These are phyloP conservation scores for Aegilops speltoides DNA, from an alignment of 176 grass and related monocot genomes.

Conservation along the genomic window DNA sequence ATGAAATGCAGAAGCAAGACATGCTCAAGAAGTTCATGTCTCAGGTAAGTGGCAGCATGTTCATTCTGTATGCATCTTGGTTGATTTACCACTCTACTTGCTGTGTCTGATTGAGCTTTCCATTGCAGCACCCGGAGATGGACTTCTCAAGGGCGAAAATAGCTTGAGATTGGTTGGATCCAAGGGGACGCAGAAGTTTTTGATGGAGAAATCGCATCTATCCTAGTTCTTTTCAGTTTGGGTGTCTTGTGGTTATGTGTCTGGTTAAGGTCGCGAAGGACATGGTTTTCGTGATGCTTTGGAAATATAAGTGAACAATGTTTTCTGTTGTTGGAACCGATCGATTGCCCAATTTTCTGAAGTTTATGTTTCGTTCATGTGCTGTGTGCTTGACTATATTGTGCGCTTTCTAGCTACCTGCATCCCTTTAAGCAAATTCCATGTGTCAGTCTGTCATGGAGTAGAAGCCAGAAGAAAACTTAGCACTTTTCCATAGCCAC, in stretches of 20 bases:
- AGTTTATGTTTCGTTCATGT: background rate
- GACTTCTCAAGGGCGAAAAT: conserved; percentile 54
- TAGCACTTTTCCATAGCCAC: too few species aligned
- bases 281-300: background rate
- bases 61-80: background rate
- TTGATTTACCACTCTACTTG: background rate
- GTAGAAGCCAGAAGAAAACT: too few species aligned
- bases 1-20: conserved; percentile 97
- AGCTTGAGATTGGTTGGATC: conserved; percentile 21
- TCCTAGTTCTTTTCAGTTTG: background rate
- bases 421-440: background rate
- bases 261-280: background rate
- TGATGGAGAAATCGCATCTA: background rate
- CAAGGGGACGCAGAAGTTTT: background rate
- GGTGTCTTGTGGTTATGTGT: background rate
- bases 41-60: conserved; percentile 29
- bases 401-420: background rate
- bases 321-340: background rate
- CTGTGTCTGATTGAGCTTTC: background rate
- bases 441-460: too few species aligned
- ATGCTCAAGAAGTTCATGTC: conserved; percentile 97
- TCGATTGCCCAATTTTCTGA: background rate
- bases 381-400: background rate
- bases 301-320: background rate
- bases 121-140: conserved; percentile 57